phyloP scores from a whole-genome alignment of 2,329 filamentous ascomycete genomes.

The Diaporthe velutina region DNA sequence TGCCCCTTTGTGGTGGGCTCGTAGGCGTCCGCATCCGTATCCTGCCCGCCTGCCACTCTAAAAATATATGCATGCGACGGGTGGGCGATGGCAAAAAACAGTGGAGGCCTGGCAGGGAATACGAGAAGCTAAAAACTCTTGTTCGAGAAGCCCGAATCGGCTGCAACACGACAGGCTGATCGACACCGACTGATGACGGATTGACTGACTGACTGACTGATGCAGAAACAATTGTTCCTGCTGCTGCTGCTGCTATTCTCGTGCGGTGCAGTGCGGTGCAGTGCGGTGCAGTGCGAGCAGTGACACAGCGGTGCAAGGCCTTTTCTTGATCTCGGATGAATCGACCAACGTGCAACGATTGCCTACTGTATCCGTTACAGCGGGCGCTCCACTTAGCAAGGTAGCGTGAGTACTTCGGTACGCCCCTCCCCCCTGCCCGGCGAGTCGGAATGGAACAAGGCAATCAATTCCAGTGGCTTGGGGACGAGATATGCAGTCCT shows the following conservation, averaged over 20 bases:
- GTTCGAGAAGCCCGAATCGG: conserved; percentile 19
- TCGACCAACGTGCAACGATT: conserved; percentile 10
- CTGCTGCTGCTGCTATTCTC: not conserved
- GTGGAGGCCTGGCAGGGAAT: conserved; percentile 36
- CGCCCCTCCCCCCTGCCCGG: not conserved
- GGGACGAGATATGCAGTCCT: conserved; percentile 9
- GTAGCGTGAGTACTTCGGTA: not conserved
- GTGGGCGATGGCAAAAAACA: conserved; percentile 35
- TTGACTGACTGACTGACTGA: conserved; percentile 1
- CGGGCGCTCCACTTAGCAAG: conserved; percentile 17
- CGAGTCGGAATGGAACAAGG: conserved; percentile 24
- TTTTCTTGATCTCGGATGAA: conserved; percentile 5
- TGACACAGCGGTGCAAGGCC: not conserved
- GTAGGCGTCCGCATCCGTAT: conserved; percentile 24
- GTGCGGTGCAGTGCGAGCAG: conserved; percentile 11
- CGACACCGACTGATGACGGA: too few relatives aligned
- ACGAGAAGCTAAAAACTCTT: conserved; percentile 36
- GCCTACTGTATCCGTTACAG: conserved; percentile 26
- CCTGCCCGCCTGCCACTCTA: conserved; percentile 32
- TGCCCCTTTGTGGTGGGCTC: conserved; percentile 12
- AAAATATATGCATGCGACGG: conserved; percentile 36
- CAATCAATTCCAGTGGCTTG: conserved; percentile 26
- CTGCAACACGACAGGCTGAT: conserved; percentile 34
- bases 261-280: not conserved
- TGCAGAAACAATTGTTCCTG: conserved; percentile 1